A percentile compares a stretch with the other conserved stretches of the same genome.
phyloP scores from a whole-genome alignment of 345 rosid genomes.

The Lepidium didymum region DNA sequence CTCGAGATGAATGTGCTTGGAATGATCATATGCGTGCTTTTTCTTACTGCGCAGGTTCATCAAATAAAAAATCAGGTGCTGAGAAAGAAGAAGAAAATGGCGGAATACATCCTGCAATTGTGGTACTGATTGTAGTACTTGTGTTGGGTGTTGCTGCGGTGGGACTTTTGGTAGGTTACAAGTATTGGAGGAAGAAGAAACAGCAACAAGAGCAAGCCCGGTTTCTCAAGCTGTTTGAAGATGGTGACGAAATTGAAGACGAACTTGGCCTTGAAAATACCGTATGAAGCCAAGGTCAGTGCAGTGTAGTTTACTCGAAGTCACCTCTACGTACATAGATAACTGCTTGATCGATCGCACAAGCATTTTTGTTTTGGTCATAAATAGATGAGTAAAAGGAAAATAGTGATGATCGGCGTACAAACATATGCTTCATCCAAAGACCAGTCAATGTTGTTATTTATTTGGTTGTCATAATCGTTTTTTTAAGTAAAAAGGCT shows the following conservation, averaged over 20 bases:
- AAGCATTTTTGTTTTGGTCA: not conserved
- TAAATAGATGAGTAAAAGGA: constrained; percentile 2
- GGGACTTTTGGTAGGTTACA: constrained; percentile 37
- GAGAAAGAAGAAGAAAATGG: constrained; percentile 19
- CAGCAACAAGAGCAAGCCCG: constrained; percentile 84
- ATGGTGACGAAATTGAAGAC: constrained; percentile 79
- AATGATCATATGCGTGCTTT: not conserved
- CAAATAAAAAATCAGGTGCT: constrained; percentile 12
- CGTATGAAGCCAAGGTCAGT: constrained; percentile 9
- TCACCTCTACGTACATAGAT: constrained; percentile 13
- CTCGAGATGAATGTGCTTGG: not conserved
- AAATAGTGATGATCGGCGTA: not conserved
- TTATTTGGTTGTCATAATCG: not conserved
- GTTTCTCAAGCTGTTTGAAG: constrained; percentile 83
- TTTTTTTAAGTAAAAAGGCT: not conserved
- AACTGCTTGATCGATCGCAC: not conserved
- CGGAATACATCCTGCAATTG: constrained; percentile 37
- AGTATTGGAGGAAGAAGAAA: constrained; percentile 67
- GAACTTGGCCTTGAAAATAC: constrained; percentile 55
- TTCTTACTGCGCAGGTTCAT: constrained; percentile 28
- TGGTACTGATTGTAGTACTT: constrained; percentile 35
- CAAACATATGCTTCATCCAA: not conserved
- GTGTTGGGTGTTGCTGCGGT: constrained; percentile 32
- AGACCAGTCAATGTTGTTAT: not conserved
- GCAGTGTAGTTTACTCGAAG: not conserved